Percentiles rank a stretch among this genome's conserved stretches.
phyloP scores from a whole-genome alignment of 2,329 filamentous ascomycete species.

The Davidsoniella eucalypti region DNA sequence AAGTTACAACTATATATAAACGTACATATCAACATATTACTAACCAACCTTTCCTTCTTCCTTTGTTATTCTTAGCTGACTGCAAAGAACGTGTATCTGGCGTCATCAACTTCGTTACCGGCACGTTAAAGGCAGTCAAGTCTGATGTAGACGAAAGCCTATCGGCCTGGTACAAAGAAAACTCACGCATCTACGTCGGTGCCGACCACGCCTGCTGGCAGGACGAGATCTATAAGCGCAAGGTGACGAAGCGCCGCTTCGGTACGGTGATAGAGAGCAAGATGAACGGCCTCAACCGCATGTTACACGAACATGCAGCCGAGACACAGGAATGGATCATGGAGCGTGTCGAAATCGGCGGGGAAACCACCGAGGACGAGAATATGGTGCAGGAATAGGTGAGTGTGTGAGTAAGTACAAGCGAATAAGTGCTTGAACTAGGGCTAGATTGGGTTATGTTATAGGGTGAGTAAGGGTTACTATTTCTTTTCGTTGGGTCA shows the following conservation, averaged over 20 bases:
- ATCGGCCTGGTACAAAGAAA: conserved; percentile 67
- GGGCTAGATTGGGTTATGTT: too few relatives aligned
- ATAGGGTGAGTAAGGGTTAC: not conserved
- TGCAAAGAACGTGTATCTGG: conserved; percentile 53
- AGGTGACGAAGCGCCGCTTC: conserved; percentile 43
- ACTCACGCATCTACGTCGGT: conserved; percentile 66
- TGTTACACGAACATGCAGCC: conserved; percentile 38
- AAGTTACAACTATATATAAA: conserved; percentile 16
- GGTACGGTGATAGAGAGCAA: conserved; percentile 39
- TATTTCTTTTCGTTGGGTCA: not conserved
- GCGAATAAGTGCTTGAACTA: not conserved
- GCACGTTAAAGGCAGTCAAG: conserved; percentile 59
- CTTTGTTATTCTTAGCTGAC: conserved; percentile 21
- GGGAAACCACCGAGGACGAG: conserved; percentile 35
- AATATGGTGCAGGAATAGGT: conserved; percentile 17
- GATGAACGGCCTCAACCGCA: conserved; percentile 31
- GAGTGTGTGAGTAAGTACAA: not conserved
- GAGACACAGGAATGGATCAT: conserved; percentile 37
- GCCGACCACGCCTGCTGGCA: conserved; percentile 61
- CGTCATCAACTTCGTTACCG: conserved; percentile 67
- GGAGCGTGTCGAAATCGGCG: conserved; percentile 22
- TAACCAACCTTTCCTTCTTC: conserved; percentile 12
- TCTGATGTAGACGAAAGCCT: conserved; percentile 61
- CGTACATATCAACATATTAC: not conserved
- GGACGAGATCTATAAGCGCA: conserved; percentile 41